phyloP scores from a whole-genome alignment of 1,284 basidiomycete genomes.

The Neonothopanus nambi region DNA sequence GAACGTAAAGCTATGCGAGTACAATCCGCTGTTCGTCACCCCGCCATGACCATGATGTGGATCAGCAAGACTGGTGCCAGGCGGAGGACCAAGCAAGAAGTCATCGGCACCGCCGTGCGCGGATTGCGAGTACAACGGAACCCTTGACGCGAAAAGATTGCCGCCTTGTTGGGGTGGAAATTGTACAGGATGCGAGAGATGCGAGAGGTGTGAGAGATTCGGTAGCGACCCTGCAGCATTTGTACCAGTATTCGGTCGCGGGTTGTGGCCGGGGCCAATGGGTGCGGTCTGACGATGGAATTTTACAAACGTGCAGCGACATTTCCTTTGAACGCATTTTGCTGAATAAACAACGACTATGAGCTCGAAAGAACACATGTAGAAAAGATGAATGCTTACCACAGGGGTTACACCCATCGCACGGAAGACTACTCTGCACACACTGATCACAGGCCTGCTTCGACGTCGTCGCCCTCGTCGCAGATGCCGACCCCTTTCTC shows the following conservation, averaged over 20 bases:
- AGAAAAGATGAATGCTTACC: constrained; percentile 47
- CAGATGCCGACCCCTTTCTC: constrained; percentile 60
- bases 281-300: constrained; percentile 82
- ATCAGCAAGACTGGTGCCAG: constrained; percentile 14
- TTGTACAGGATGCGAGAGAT: background rate
- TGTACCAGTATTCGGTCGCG: constrained; percentile 21
- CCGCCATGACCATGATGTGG: too few relatives aligned
- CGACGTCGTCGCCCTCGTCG: constrained; percentile 70
- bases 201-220: too few relatives aligned
- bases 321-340: constrained; percentile 76
- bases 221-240: too few relatives aligned
- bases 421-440: constrained; percentile 77
- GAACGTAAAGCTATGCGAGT: constrained; percentile 33
- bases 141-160: constrained; percentile 12
- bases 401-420: constrained; percentile 82
- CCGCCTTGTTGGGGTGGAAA: background rate
- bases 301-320: constrained; percentile 81
- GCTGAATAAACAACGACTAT: constrained; percentile 42
- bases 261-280: constrained; percentile 63
- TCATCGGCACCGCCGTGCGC: constrained; percentile 31
- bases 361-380: background rate
- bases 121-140: background rate
- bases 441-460: constrained; percentile 88
- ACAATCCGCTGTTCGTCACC: constrained; percentile 27
- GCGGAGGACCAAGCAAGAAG: constrained; percentile 35